Evolutionary conservation across 2,329 filamentous ascomycete genomes (phyloP), one percentile per base, ranked within the genome.

Genomic region (Cladophialophora yegresii): DNA sequence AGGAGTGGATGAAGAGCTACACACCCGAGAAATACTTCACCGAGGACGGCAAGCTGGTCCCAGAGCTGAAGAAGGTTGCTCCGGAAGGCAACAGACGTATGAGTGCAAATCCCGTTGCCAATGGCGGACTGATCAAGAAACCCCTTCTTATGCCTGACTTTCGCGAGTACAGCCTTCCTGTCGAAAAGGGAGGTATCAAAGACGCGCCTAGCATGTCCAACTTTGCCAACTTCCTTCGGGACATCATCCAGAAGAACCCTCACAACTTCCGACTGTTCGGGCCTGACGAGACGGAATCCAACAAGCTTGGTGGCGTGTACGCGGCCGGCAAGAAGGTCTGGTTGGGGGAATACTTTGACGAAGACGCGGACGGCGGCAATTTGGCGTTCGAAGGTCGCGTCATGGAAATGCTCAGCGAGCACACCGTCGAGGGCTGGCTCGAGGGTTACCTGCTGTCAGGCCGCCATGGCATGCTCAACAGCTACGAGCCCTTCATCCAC

Each of bases 361-460:
- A 92, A 73, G 90, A 93, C 71, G 77, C 79, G 7, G 87, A 92
- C 71, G 89, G 89, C 9, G 89, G 90, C 66, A 92, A 93, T 71
- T 79, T 93, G 26, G 83, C 86, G 5, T 83, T 80, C 20, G 81
- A 83, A 13, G 90, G 90, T 16, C 84, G 89, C 30, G 89, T 92
- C 40, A 92, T 93, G 88, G 90, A 93, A 75, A 92, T 92, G 75
- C 83, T 93, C n/a, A 90, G 87, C 20, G 90, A 93, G 76, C 90
- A 93, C 74, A 92, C 89, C 16, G 86, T 85, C 65, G 89, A 93
- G 75, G 90, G 89, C 28, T 93, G 89, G 89, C 81, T 93, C 16
- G 89, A 93, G 78, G 90, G 90, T 2, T 93, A 92, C 73, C 77
- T 91, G 49, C 81, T 93, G 2, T 90, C 86, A 61, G 90, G 90